These are phyloP conservation scores for Gossypium laxum DNA, from an alignment of 441 rosid species.

Conservation along the genomic window DNA sequence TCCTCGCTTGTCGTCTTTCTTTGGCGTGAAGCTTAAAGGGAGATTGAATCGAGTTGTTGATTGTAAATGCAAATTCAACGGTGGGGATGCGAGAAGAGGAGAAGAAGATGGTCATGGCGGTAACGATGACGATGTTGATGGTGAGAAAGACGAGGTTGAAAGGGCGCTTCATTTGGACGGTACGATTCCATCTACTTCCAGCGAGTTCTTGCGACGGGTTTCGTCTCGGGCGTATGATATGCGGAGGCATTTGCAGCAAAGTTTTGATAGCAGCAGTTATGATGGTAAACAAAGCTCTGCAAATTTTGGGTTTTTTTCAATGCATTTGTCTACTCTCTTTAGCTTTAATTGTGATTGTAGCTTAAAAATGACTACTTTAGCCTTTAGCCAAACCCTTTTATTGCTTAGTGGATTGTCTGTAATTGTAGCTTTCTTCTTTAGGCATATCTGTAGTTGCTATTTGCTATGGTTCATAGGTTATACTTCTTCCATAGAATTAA, in stretches of 20 bases:
- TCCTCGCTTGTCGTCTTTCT: conserved; percentile 26
- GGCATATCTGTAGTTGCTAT: neutral
- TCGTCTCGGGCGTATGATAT: conserved; percentile 95
- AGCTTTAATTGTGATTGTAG: neutral
- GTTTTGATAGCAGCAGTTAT: conserved; percentile 76
- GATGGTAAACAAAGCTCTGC: conserved; percentile 41
- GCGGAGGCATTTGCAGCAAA: conserved; percentile 82
- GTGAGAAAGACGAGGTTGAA: conserved; percentile 50
- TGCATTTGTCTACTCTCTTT: neutral
- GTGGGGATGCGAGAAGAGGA: conserved; percentile 13
- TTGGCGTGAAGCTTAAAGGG: conserved; percentile 21
- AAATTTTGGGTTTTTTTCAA: neutral
- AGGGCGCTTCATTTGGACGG: conserved; percentile 89
- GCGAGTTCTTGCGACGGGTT: conserved; percentile 71
- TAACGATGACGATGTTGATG: conserved; percentile 27
- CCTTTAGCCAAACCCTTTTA: neutral
- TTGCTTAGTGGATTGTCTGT: neutral
- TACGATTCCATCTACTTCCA: conserved; percentile 68
- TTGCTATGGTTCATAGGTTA: neutral
- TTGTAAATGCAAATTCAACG: conserved; percentile 43
- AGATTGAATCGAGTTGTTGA: conserved; percentile 22
- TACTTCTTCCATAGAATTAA: neutral
- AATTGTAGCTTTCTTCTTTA: neutral
- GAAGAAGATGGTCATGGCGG: neutral
- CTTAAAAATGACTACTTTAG: neutral